phyloP scores from a whole-genome alignment of 352 stramenopile species.

The Halophytophthora polymorphica region DNA sequence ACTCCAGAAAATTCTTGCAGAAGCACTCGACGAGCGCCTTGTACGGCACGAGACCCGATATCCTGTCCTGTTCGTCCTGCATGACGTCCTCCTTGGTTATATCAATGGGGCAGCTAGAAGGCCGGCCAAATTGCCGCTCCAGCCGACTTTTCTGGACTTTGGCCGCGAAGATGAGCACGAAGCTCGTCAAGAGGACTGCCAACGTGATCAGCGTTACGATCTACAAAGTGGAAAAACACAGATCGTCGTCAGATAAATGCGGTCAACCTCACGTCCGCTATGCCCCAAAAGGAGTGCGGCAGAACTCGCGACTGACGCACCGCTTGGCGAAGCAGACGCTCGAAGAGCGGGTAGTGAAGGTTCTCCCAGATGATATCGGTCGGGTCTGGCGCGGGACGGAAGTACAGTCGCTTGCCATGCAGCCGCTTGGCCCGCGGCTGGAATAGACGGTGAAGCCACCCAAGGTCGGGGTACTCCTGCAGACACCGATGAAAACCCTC shows the following conservation, averaged over 20 bases:
- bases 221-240: constrained; percentile 12
- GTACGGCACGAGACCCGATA: constrained; percentile 49
- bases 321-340: constrained; percentile 59
- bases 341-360: constrained; percentile 59
- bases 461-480: constrained; percentile 70
- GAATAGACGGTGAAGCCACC: constrained; percentile 69
- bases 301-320: constrained; percentile 18
- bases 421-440: constrained; percentile 63
- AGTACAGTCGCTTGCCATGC: constrained; percentile 67
- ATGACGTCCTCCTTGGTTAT: constrained; percentile 65
- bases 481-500: constrained; percentile 78
- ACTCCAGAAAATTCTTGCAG: constrained; percentile 55
- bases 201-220: constrained; percentile 69
- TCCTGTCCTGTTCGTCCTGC: constrained; percentile 64
- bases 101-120: constrained; percentile 52
- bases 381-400: constrained; percentile 68
- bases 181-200: constrained; percentile 66
- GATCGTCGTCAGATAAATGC: background rate
- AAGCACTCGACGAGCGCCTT: constrained; percentile 80
- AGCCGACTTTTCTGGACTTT: constrained; percentile 75
- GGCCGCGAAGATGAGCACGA: constrained; percentile 70
- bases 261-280: background rate
- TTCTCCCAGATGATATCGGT: constrained; percentile 87
- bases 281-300: no score
- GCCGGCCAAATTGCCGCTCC: constrained; percentile 61